Evolutionary conservation across 2,329 filamentous ascomycete species (phyloP), one percentile per base, ranked within the genome.

Genomic region (Ceratocystis destructans): DNA sequence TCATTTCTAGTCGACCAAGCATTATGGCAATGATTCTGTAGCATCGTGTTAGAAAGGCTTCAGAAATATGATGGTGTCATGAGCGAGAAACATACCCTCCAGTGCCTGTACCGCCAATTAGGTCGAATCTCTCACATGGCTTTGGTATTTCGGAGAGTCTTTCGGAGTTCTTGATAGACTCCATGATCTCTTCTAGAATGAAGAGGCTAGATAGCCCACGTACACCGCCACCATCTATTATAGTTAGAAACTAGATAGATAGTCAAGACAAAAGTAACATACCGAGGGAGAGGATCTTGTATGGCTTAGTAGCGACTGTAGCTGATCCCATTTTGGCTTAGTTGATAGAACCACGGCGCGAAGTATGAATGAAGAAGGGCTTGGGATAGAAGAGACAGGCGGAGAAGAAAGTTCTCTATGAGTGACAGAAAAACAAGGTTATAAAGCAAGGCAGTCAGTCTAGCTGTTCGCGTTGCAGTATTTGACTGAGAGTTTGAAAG

Each of bases 61-160:
- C 31, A 1, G 6, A 33, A 1, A 33, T 33, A 7, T 7, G 8
- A 33, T 7, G 31, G 22, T 3, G 6, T 20, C 22, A 20, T 22
- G 1, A 7, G 7, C 6, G 45, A n/a, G 20, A 22, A 28, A 17
- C 66, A 22, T 64, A 72, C 71, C 71, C 71, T 55, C 72, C 71
- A 1, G 72, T 73, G 62, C 72, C 72, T 28, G 72, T 74, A 20
- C 72, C 72, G 46, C 71, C 72, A 50, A 73, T 72, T 12, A 73
- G 65, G 20, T 73, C 70, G 63, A 73, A 73, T 41, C 69, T 65
- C 22, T 73, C 71, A 61, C 71, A 71, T 28, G 72, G 72, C 48
- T 53, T 69, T 3, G 71, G 71, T 4, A 69, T 31, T 28, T 70
- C 44, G 17, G 64, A 31, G 3, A 71, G 69, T 6, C 8, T 12